Conservation (phyloP, 768 basidiomycete species). For the Mycena polygramma region DNA sequence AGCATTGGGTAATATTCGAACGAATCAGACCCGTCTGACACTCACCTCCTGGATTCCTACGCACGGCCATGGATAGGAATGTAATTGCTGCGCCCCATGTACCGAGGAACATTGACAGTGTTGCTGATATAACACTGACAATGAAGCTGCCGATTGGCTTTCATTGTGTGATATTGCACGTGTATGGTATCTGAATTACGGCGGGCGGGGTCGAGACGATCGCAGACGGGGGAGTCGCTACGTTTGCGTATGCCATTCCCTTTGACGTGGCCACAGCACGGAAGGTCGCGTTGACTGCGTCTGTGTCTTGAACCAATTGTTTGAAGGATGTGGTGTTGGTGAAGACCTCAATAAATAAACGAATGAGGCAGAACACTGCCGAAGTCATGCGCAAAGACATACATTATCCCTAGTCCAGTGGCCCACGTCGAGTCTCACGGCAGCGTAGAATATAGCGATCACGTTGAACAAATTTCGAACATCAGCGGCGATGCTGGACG, state of each 20-base stretch:
- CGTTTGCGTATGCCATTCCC: constrained; percentile 29
- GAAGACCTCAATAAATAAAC: constrained; percentile 26
- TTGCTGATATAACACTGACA: constrained; percentile 23
- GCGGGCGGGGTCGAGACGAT: constrained; percentile 23
- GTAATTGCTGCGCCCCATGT: constrained; percentile 20
- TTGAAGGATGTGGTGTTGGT: constrained; percentile 33
- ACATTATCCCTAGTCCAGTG: constrained; percentile 32
- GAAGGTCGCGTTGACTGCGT: constrained; percentile 11
- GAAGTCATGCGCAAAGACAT: not conserved
- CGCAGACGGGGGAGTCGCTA: constrained; percentile 1
- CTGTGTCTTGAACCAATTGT: constrained; percentile 6
- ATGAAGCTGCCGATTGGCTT: constrained; percentile 32
- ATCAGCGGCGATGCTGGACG: constrained; percentile 12
- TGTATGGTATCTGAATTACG: constrained; percentile 30
- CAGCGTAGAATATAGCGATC: constrained; percentile 24
- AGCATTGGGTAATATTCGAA: too few species aligned
- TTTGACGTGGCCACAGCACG: constrained; percentile 20
- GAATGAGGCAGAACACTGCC: not conserved
- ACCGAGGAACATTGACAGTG: constrained; percentile 33
- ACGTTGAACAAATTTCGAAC: constrained; percentile 24
- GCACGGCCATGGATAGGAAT: constrained; percentile 4
- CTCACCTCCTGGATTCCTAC: constrained; percentile 7
- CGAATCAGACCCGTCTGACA: constrained; percentile 13
- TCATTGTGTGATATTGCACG: constrained; percentile 23
- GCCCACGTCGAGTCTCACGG: constrained; percentile 31